Evolutionary conservation across 768 basidiomycete genomes (phyloP).

Genomic region (Tylopilus sp.): DNA sequence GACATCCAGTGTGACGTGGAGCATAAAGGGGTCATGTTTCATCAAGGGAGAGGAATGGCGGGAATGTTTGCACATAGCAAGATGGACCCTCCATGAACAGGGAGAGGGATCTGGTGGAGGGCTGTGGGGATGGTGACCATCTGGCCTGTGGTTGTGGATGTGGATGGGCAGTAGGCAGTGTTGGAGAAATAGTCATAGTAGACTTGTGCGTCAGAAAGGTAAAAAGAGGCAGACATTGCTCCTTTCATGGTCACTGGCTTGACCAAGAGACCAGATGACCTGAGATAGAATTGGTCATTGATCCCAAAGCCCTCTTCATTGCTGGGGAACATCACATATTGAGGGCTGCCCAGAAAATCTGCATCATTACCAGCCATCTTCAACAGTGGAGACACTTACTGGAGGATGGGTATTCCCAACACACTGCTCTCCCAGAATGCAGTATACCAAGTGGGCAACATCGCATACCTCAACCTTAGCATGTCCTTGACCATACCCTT

Average conservation of each 20-base stretch:
- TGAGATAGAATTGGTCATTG: conserved; percentile 94
- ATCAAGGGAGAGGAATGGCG: conserved; percentile 83
- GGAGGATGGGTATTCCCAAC: conserved; percentile 76
- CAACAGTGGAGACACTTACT: conserved; percentile 43
- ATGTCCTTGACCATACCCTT: conserved; percentile 77
- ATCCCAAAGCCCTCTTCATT: conserved; percentile 82
- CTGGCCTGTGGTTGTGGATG: conserved; percentile 47
- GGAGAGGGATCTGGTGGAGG: conserved; percentile 75
- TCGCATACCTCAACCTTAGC: conserved; percentile 76
- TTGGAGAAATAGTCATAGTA: conserved; percentile 93
- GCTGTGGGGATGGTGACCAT: conserved; percentile 75
- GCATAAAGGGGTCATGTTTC: conserved; percentile 90
- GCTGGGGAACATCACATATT: conserved; percentile 90
- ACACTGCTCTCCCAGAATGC: conserved; percentile 87
- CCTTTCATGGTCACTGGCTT: conserved; percentile 85
- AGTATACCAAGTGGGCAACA: conserved; percentile 97
- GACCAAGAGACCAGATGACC: conserved; percentile 81
- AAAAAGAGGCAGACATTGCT: conserved; percentile 65
- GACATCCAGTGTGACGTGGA: conserved; percentile 76
- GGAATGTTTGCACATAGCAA: conserved; percentile 84
- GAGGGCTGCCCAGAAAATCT: conserved; percentile 59
- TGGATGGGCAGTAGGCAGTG: conserved; percentile 59
- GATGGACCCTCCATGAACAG: conserved; percentile 90
- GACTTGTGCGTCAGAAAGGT: conserved; percentile 85
- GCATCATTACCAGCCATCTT: background rate